Base-by-base conservation (phyloP, 345 rosid genomes). In the Citrus medica region DNA sequence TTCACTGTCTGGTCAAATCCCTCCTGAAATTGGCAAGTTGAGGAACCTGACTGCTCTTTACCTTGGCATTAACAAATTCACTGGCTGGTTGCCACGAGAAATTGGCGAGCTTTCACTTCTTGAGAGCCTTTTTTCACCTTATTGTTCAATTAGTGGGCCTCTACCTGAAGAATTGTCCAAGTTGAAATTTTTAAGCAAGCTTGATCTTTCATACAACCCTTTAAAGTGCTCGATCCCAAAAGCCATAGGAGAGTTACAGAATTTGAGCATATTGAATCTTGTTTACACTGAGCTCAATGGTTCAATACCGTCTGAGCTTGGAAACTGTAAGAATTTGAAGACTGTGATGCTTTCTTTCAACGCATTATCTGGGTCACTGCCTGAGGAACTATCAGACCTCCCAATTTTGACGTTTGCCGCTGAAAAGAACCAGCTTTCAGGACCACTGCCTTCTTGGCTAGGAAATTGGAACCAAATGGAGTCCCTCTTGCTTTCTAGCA, bases 151-250 rank as follows among this genome's bases (percentile, higher is more conserved):
- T 75, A 77, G 87, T 0, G 98, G 98, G 14, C 98, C 99, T 0
- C 75, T 94, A 28, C 98, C 99, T 38, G 84, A 89, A 17, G 87
- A 85, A 76, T 69, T 96, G 0, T 84, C 87, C 0, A 84, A 86
- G 68, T 80, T 96, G 60, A 76, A 66, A 19, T 77, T 85, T 2
- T 82, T 96, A 0, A 83, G 71, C 37, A 86, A 88, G 40, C 92
- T 94, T 5, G 98, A 94, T 83, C 92, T 96, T 71, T 96, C 98
- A 7, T 81, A 91, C 67, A 96, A 96, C 82, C 98, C 97, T 6
- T 84, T 96, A 82, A 89, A 80, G 74, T 89, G 89, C 81, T 72
- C 89, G 3, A 89, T 94, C 37, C 98, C 99, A 0, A 87, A 78
- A 55, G 84, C 81, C 12, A 74, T 90, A 0, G 99, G 98, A 19